phyloP scores from a whole-genome alignment of 2,329 filamentous ascomycete genomes.

The Sporothrix dimorphospora region DNA sequence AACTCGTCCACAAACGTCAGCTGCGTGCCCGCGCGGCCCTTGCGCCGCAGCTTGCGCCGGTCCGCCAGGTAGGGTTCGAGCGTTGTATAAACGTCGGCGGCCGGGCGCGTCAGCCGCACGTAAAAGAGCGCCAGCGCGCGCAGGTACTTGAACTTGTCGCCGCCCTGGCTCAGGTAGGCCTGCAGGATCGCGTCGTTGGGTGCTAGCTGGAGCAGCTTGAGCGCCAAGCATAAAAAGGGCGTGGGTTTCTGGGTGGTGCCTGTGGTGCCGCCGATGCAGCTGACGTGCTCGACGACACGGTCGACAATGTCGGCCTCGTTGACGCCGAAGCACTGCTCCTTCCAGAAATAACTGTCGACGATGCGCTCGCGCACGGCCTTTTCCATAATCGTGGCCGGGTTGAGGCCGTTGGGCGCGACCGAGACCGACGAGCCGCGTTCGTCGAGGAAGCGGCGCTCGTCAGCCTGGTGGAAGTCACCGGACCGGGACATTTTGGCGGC shows the following conservation, averaged over 20 bases:
- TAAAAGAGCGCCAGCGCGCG: constrained; percentile 91
- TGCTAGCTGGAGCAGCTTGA: constrained; percentile 89
- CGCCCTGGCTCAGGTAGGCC: constrained; percentile 78
- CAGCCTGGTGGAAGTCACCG: constrained; percentile 65
- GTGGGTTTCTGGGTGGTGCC: constrained; percentile 83
- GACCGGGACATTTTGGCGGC: not conserved
- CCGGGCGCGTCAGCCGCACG: constrained; percentile 81
- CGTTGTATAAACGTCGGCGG: constrained; percentile 76
- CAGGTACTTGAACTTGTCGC: constrained; percentile 81
- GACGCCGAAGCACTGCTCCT: constrained; percentile 95
- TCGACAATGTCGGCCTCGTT: constrained; percentile 85
- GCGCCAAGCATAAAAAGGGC: constrained; percentile 89
- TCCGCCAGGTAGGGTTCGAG: constrained; percentile 86
- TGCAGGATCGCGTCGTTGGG: constrained; percentile 77
- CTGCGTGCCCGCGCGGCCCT: constrained; percentile 72
- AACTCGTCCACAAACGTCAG: constrained; percentile 90
- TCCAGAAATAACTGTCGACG: constrained; percentile 95
- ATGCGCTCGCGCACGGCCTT: constrained; percentile 95
- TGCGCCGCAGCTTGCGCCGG: constrained; percentile 77
- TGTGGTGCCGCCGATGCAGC: constrained; percentile 85
- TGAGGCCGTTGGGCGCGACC: constrained; percentile 82
- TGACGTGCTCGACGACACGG: constrained; percentile 80
- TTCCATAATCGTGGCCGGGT: constrained; percentile 94
- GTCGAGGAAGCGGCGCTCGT: constrained; percentile 82
- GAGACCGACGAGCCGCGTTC: constrained; percentile 79